Conservation (phyloP, 345 rosid species). For the Angophora floribunda region DNA sequence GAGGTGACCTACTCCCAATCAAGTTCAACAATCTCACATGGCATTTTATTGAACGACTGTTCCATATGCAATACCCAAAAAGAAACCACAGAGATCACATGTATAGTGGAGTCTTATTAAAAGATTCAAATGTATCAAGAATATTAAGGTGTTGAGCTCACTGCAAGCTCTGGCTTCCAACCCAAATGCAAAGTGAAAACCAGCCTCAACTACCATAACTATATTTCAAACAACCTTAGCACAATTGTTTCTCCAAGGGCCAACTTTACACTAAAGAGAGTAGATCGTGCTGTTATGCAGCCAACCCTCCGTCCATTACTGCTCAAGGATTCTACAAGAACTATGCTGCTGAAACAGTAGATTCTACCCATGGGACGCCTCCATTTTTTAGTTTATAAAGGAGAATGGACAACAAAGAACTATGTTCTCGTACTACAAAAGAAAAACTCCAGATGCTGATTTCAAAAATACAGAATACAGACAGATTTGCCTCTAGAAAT, state of each 20-base stretch:
- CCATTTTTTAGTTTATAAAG: background rate
- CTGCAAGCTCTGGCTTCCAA: background rate
- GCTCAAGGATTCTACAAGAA: background rate
- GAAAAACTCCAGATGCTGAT: background rate
- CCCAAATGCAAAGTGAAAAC: background rate
- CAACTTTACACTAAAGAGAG: background rate
- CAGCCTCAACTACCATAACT: background rate
- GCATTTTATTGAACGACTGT: background rate
- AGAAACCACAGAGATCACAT: background rate
- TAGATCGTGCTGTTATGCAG: background rate
- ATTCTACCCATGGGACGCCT: background rate
- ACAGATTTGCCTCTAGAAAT: background rate
- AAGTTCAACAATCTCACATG: background rate
- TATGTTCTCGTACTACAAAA: background rate
- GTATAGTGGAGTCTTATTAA: background rate
- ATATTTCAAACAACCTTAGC: background rate
- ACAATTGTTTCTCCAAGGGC: background rate
- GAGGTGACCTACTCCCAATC: background rate
- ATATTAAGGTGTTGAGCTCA: background rate
- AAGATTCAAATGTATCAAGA: background rate
- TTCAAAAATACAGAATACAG: background rate
- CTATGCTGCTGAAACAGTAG: background rate
- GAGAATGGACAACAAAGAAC: background rate
- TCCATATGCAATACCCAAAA: background rate
- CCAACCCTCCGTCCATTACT: background rate